These are phyloP conservation scores for Cordyceps cateniannulata DNA, from an alignment of 2,329 filamentous ascomycete species.

Conservation along the genomic window DNA sequence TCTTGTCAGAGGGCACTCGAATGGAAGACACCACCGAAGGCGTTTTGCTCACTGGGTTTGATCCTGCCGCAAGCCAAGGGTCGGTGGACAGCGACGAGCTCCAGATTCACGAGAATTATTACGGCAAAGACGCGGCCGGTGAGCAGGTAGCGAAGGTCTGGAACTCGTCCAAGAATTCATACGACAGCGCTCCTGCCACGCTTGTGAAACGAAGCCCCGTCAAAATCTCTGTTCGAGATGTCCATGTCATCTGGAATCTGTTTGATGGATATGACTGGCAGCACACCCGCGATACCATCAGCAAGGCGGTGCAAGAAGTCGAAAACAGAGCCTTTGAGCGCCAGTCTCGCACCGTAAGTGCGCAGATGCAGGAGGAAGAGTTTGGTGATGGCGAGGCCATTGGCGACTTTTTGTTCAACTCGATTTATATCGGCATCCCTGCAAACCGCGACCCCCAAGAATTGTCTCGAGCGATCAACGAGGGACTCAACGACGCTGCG, in stretches of 20 bases:
- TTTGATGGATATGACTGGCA: constrained; percentile 98
- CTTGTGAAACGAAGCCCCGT: constrained; percentile 64
- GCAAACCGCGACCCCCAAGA: constrained; percentile 79
- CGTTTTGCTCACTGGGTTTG: constrained; percentile 28
- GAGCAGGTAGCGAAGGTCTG: constrained; percentile 68
- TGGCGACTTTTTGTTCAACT: constrained; percentile 96
- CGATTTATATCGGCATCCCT: constrained; percentile 93
- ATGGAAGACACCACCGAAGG: constrained; percentile 33
- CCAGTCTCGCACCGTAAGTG: constrained; percentile 50
- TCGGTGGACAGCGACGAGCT: constrained; percentile 56
- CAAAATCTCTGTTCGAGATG: constrained; percentile 71
- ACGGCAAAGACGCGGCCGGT: constrained; percentile 54
- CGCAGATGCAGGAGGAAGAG: constrained; percentile 58
- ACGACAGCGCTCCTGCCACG: constrained; percentile 56
- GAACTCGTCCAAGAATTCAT: constrained; percentile 71
- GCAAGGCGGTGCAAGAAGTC: constrained; percentile 80
- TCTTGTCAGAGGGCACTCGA: constrained; percentile 22
- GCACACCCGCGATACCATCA: constrained; percentile 76
- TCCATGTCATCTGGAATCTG: constrained; percentile 94
- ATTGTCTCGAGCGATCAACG: constrained; percentile 77
- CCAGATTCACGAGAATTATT: constrained; percentile 72
- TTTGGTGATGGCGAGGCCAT: constrained; percentile 80
- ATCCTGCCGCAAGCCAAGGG: constrained; percentile 20
- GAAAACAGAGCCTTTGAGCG: constrained; percentile 76
- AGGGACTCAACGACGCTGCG: constrained; percentile 74